Conservation (phyloP, 2,329 filamentous ascomycete species). For the Ploettnerulaceae sp. region DNA sequence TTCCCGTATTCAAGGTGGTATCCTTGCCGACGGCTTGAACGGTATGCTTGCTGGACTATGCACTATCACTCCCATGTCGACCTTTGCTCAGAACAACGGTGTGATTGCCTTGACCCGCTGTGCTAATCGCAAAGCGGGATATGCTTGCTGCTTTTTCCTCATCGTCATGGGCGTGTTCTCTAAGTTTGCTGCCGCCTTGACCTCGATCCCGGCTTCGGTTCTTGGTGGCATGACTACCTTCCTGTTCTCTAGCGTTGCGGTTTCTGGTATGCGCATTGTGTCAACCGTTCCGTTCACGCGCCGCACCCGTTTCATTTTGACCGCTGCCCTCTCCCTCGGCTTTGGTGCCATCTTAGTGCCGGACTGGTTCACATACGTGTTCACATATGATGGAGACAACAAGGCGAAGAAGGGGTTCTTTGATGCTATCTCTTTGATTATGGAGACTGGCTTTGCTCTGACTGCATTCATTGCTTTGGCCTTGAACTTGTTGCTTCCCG, state of each 20-base stretch:
- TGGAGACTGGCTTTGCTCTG: slow-evolving; percentile 72
- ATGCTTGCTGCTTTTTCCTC: slow-evolving; percentile 72
- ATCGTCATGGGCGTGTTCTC: slow-evolving; percentile 77
- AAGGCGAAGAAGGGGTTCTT: slow-evolving; percentile 65
- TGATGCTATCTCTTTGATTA: slow-evolving; percentile 66
- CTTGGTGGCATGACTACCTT: slow-evolving; percentile 75
- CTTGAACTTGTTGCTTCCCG: slow-evolving; percentile 67
- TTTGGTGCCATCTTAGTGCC: slow-evolving; percentile 65
- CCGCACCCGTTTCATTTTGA: slow-evolving; percentile 77
- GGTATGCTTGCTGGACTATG: slow-evolving; percentile 70
- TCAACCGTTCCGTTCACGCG: slow-evolving; percentile 67
- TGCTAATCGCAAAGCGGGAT: slow-evolving; percentile 75
- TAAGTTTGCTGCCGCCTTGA: slow-evolving; percentile 76
- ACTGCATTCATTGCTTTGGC: slow-evolving; percentile 68
- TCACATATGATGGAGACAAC: slow-evolving; percentile 67
- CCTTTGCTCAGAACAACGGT: slow-evolving; percentile 81
- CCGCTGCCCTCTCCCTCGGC: slow-evolving; percentile 67
- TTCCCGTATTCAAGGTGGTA: slow-evolving; percentile 71
- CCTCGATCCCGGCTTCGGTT: slow-evolving; percentile 65
- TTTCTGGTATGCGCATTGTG: slow-evolving; percentile 74
- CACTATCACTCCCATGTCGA: slow-evolving; percentile 76
- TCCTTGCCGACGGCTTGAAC: slow-evolving; percentile 73
- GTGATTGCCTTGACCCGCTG: slow-evolving; percentile 78
- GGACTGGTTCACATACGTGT: slow-evolving; percentile 64
- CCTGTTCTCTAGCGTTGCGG: slow-evolving; percentile 70